Evolutionary conservation across 2,329 filamentous ascomycete genomes (phyloP), one percentile per base, ranked within the genome.

Genomic region (Phyllachora maydis): DNA sequence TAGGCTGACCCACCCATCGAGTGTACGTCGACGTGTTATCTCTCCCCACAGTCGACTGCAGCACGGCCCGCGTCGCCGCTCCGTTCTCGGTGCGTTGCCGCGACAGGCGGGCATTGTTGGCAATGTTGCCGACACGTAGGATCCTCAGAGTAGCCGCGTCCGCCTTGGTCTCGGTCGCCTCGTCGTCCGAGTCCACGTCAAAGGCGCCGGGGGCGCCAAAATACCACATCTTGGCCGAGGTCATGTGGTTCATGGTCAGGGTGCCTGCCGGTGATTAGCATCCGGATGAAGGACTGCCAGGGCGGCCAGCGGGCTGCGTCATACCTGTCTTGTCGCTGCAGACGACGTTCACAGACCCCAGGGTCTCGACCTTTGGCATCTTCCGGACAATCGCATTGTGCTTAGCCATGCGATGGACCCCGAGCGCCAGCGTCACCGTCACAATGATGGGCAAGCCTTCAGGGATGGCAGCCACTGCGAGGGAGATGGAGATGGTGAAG

Each of bases 271-370:
- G 21, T 6, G 2, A 23, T 33, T 11, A 33, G 26, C 14, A 11
- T 17, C 5, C 16, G n/a, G n/a, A n/a, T n/a, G n/a, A n/a, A n/a
- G n/a, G n/a, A n/a, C n/a, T n/a, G n/a, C n/a, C n/a, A n/a, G n/a
- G n/a, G n/a, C n/a, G n/a, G n/a, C n/a, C n/a, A n/a, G 15, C 15
- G 11, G 11, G 24, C 11, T 5, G 1, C 8, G 16, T 4, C 25
- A 21, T 30, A 68, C 68, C 81, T 20, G 88, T 98, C 53, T 98
- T 98, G 56, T 98, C 88, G 35, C 82, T 93, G 53, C 90, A 98
- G 5, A 98, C 81, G n/a, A 98, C 83, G 39, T 95, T 98, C 28
- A 98, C 88, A n/a, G 83, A 93, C 6, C 90, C 90, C 4, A 98
- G 54, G 1, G 88, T 98, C 46, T 98, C 88, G 6, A 98, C 90